These are phyloP conservation scores for Colletotrichum nymphaeae DNA, from an alignment of 2,329 filamentous ascomycete species.

Conservation along the genomic window DNA sequence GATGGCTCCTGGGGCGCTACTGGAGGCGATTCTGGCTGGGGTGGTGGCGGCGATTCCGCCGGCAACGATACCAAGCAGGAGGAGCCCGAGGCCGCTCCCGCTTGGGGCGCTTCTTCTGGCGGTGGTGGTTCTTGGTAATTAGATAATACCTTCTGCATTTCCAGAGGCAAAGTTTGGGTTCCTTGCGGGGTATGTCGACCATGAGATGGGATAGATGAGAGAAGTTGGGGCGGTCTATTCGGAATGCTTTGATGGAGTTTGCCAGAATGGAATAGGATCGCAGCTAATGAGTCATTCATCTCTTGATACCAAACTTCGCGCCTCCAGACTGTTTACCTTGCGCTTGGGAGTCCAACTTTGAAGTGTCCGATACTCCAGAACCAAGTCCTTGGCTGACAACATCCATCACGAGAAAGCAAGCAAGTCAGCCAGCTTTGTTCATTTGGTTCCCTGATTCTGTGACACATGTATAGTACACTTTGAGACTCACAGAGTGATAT, in stretches of 20 bases:
- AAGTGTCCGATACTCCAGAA: not conserved
- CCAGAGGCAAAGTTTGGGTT: not conserved
- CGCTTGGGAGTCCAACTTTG: not conserved
- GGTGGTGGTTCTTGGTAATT: conserved; percentile 23
- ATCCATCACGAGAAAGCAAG: not conserved
- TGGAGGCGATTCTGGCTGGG: conserved; percentile 30
- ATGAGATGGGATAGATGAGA: conserved; percentile 7
- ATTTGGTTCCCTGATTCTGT: not conserved
- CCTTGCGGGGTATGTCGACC: not conserved
- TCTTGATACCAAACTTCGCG: not conserved
- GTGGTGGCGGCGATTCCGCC: conserved; percentile 20
- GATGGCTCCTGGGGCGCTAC: conserved; percentile 35
- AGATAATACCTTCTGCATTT: conserved; percentile 13
- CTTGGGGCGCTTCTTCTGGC: conserved; percentile 27
- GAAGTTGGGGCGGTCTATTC: conserved; percentile 31
- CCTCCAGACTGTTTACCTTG: too few species aligned
- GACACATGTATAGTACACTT: too few species aligned
- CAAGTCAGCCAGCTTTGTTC: not conserved
- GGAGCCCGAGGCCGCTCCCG: conserved; percentile 19
- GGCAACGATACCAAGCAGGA: conserved; percentile 5
- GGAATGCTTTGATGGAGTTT: conserved; percentile 30
- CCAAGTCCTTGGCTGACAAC: not conserved
- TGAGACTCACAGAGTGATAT: too few species aligned
- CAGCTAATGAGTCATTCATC: conserved; percentile 6
- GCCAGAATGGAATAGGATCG: conserved; percentile 34